These are phyloP conservation scores for Naganishia kalamii DNA, from an alignment of 768 basidiomycete species.

Conservation along the genomic window DNA sequence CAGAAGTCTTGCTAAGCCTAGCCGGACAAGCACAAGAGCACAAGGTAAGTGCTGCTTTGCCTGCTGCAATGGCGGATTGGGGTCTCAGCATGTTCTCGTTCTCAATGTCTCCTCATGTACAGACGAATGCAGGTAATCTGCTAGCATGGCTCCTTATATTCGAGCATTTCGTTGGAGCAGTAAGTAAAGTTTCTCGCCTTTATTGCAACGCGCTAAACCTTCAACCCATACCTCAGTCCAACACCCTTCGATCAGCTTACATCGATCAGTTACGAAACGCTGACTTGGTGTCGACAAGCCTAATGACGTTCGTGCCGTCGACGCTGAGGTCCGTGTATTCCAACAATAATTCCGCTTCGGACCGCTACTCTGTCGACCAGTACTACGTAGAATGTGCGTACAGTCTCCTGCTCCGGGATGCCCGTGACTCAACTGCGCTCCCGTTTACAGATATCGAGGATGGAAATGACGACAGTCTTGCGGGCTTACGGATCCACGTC, in stretches of 20 bases:
- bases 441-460: slow-evolving; percentile 36
- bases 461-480: slow-evolving; percentile 45
- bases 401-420: too few species aligned
- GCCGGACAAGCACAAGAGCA: background rate
- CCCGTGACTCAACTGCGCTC: background rate
- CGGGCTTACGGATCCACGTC: slow-evolving; percentile 72
- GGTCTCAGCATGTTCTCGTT: background rate
- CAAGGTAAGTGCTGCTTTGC: background rate
- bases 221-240: slow-evolving; percentile 60
- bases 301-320: slow-evolving; percentile 67
- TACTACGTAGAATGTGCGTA: slow-evolving; percentile 57
- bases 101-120: background rate
- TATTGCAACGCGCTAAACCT: slow-evolving; percentile 3
- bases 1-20: slow-evolving; percentile 38
- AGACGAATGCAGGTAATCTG: slow-evolving; percentile 47
- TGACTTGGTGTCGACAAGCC: slow-evolving; percentile 57
- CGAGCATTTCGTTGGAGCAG: slow-evolving; percentile 75
- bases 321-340: slow-evolving; percentile 61
- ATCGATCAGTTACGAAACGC: slow-evolving; percentile 73
- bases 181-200: slow-evolving; percentile 48
- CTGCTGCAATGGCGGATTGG: background rate
- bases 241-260: slow-evolving; percentile 76
- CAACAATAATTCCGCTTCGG: slow-evolving; percentile 64
- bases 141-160: slow-evolving; percentile 85
- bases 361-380: slow-evolving; percentile 76